Conservation (phyloP, 2,329 filamentous ascomycete genomes). For the Phaeophleospora eucalypticola region DNA sequence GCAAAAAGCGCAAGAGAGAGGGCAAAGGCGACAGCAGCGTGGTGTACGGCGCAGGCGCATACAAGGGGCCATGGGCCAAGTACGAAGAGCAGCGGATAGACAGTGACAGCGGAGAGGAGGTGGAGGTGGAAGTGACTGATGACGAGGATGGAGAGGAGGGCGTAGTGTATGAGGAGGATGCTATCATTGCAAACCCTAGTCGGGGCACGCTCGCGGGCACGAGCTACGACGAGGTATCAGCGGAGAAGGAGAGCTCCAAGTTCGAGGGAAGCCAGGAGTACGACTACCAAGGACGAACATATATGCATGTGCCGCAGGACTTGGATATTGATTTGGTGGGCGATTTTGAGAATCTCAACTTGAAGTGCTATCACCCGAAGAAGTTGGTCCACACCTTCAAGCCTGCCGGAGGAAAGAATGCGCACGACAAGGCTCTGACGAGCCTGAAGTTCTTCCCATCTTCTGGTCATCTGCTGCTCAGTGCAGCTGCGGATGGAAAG, state of each 20-base stretch:
- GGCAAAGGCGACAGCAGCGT: constrained; percentile 78
- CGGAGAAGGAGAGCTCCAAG: constrained; percentile 66
- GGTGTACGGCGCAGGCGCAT: constrained; percentile 80
- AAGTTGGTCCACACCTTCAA: constrained; percentile 90
- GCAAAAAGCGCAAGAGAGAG: constrained; percentile 78
- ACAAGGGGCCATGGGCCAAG: constrained; percentile 91
- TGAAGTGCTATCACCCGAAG: constrained; percentile 72
- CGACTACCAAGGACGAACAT: constrained; percentile 93
- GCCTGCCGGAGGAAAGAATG: constrained; percentile 46
- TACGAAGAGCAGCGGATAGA: constrained; percentile 72
- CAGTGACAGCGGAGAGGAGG: constrained; percentile 65
- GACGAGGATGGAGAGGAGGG: constrained; percentile 72
- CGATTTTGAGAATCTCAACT: constrained; percentile 64
- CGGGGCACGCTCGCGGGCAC: constrained; percentile 49
- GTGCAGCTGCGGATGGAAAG: constrained; percentile 82
- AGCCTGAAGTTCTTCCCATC: constrained; percentile 83
- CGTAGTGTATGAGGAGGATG: constrained; percentile 72
- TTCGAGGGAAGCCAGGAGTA: constrained; percentile 80
- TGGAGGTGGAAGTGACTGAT: constrained; percentile 66
- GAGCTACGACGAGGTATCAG: constrained; percentile 47
- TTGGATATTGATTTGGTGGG: constrained; percentile 76
- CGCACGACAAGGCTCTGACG: constrained; percentile 72
- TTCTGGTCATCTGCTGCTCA: constrained; percentile 83
- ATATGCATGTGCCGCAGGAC: constrained; percentile 95
- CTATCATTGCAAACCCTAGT: constrained; percentile 55